Evolutionary conservation across 768 basidiomycete genomes (phyloP).

Genomic region (Myochromella boudieri): DNA sequence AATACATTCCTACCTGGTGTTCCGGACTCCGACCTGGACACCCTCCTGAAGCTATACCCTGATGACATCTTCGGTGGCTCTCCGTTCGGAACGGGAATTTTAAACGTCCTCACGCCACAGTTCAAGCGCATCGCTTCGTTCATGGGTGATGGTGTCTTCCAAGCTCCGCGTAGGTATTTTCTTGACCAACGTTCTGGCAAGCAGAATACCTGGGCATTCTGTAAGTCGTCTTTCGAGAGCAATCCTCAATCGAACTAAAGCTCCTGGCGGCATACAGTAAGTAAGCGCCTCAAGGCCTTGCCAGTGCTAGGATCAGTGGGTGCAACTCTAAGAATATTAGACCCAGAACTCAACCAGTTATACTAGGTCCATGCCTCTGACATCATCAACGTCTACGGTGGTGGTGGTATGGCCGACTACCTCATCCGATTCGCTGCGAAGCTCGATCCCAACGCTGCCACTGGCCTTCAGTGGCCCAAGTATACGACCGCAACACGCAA

Average conservation of each 20-base stretch:
- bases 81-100: slow-evolving; percentile 47
- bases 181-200: slow-evolving; percentile 33
- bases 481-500: slow-evolving; percentile 36
- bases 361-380: slow-evolving; percentile 45
- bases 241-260: neutral
- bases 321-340: neutral
- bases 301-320: slow-evolving; percentile 41
- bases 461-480: slow-evolving; percentile 41
- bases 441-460: slow-evolving; percentile 42
- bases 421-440: slow-evolving; percentile 44
- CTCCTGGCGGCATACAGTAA: neutral
- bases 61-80: slow-evolving; percentile 43
- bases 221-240: slow-evolving; percentile 31
- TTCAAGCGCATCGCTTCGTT: slow-evolving; percentile 53
- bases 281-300: slow-evolving; percentile 1
- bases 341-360: slow-evolving; percentile 28
- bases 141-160: slow-evolving; percentile 50
- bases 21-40: slow-evolving; percentile 25
- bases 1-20: slow-evolving; percentile 31
- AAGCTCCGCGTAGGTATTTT: slow-evolving; percentile 49
- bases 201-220: slow-evolving; percentile 45
- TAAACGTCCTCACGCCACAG: slow-evolving; percentile 45
- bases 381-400: slow-evolving; percentile 38
- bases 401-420: slow-evolving; percentile 43
- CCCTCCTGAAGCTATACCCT: slow-evolving; percentile 37